Base-by-base conservation (phyloP, 805 yeast species). In the Priceomyces castillae region DNA sequence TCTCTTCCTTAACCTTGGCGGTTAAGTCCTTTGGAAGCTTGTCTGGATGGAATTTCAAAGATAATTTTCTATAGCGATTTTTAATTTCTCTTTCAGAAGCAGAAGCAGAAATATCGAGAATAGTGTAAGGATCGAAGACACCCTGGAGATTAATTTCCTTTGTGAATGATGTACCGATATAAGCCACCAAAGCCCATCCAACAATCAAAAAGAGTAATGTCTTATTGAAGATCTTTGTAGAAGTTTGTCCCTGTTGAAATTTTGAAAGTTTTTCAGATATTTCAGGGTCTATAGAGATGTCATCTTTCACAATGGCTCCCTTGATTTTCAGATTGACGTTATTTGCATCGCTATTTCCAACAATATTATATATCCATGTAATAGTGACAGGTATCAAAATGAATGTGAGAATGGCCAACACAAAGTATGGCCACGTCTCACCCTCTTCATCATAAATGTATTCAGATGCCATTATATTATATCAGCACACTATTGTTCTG, bases 341-440 rank as follows among this genome's bases (percentile, higher is more conserved):
- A 12, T 43, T 39, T 9, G 59, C 49, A 31, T 61, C 57, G 20
- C 50, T 49, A 11, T 52, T 34, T n/a, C 44, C 43, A 18, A 46
- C 28, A n/a, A 62, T 46, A 10, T 61, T 46, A 23, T 48, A 35
- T 5, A 63, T 36, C 55, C 63, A 70, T 34, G 48, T 52, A 12
- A 74, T 44, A 10, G 89, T 81, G 47, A 76, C 53, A 5, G 97
- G 97, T 31, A 88, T 61, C 46, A 87, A 71, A 15, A 81, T 77
- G 46, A 86, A 78, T 19, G 86, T 69, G 41, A 85, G 65, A 39
- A 87, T 67, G 2, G 97, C 90, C 57, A 86, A 62, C 41, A 85
- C 78, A 58, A 90, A 90, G 61, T 83, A 89, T 33, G 97, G 97
- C 96, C 97, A 90, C 1, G 94, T 88, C 55, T 87, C 94, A 39